Percentiles rank a stretch among this genome's conserved stretches.
Conservation (phyloP, 1,284 basidiomycete species). For the Heliocybe sulcata region DNA sequence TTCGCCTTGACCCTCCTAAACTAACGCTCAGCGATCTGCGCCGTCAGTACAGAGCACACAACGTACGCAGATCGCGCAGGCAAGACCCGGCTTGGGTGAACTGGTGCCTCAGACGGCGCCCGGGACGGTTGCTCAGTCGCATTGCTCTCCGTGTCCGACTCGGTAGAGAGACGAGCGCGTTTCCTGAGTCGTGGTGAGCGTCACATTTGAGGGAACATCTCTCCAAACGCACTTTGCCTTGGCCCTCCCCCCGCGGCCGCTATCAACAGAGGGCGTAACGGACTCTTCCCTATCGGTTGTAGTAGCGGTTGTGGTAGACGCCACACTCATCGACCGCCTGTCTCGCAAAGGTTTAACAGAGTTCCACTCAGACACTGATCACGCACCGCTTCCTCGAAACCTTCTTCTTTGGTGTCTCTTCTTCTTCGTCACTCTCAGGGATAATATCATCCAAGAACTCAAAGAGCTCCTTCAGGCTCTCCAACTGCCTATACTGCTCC, state of each 20-base stretch:
- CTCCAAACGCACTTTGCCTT: conserved; percentile 21
- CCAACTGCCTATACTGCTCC: conserved; percentile 55
- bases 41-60: neutral
- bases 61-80: conserved; percentile 28
- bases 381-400: conserved; percentile 25
- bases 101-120: conserved; percentile 15
- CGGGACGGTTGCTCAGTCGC: conserved; percentile 6
- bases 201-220: neutral
- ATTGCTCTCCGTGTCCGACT: neutral
- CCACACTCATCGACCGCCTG: conserved; percentile 29
- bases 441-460: conserved; percentile 54
- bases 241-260: conserved; percentile 15
- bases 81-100: conserved; percentile 25
- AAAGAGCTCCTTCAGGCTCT: conserved; percentile 56
- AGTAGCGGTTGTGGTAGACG: conserved; percentile 20
- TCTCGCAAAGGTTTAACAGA: neutral
- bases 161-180: conserved; percentile 16
- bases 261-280: conserved; percentile 15
- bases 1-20: conserved; percentile 17
- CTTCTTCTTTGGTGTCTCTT: conserved; percentile 34
- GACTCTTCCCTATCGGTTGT: conserved; percentile 21
- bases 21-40: neutral
- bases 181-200: conserved; percentile 16
- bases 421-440: conserved; percentile 42
- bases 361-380: neutral